Evolutionary conservation across 179 eudicot genomes (phyloP), one percentile per base, ranked within the genome.

Genomic region (Drosera spatulata): DNA sequence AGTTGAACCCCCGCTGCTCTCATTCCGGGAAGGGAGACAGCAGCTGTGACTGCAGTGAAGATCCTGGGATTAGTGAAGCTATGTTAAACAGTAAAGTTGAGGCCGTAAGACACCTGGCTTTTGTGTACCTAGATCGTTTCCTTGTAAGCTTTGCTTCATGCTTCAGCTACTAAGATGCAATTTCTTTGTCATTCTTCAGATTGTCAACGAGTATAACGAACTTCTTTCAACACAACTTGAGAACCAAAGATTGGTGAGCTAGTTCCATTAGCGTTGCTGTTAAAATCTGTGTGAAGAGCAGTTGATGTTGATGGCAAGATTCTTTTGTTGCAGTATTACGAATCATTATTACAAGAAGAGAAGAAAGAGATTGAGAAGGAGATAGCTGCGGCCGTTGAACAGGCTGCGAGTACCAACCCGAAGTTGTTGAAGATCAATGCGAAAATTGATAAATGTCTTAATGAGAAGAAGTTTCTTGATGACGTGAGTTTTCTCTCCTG

Each of bases 201-300:
- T 86, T 66, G 80, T 72, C 42, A 86, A 71, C 12, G 97, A 93
- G 85, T 89, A 89, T 80, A 80, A 81, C 66, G 97, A 93, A 69
- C 97, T 86, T 56, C 90, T 84, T 56, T 82, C 96, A 56, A 76
- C 85, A 15, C 97, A 93, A 69, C 94, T 93, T 64, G 99, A 93
- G 82, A 89, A 72, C 71, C 97, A 89, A 65, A 89, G 83, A 57
- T 53, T 72, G 71, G 99, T 84, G 71, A 79, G 83, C 9, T 40
- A 8, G 11, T 55, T 55, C 2, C n/a, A 55, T 55, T 0, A 2
- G 58, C 39, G 1, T 22, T 0, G 33, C 33, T 0, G 33, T 22
- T 22, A 22, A 22, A 22, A 22, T 33, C 33, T 37, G 3, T 55
- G 11, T 55, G 39, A 33, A 8, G 13, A 15, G 53, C 13, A 50